Evolutionary conservation across 2,329 filamentous ascomycete species (phyloP), one percentile per base, ranked within the genome.

Genomic region (Pseudogymnoascus sp.): DNA sequence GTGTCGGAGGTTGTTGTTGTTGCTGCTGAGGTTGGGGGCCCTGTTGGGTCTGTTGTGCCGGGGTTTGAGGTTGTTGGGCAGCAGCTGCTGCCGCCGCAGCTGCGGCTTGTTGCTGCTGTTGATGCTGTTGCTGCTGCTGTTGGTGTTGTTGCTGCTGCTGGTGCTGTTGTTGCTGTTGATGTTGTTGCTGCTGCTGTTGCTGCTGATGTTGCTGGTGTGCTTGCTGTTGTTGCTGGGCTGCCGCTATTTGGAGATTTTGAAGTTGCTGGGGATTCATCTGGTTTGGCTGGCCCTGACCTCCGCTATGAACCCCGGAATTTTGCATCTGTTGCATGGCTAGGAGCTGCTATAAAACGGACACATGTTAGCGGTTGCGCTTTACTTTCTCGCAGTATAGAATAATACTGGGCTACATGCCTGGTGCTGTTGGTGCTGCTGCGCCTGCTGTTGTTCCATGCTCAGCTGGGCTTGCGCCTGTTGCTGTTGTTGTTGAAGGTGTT

Each of bases 241-340:
- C 65, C 16, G 65, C 68, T 33, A 78, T 76, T 61, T 80, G 78
- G 64, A 80, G 72, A 52, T 69, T 74, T 60, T 75, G 76, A 64
- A 82, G 72, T 61, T 76, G 76, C 64, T 80, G 80, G 3, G 78
- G 73, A 37, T 74, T 79, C 74, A 83, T 80, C 61, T 75, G 78
- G 68, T 77, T 76, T 26, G 73, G 76, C 65, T 83, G 81, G 19
- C 77, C 78, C 23, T 74, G 78, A 43, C 67, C 68, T 70, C 76
- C 63, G 73, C 76, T 63, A 76, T 75, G 71, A 74, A 75, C 68
- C 75, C 74, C 66, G 72, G 77, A 63, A 73, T 74, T 65, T 71
- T 72, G 62, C 72, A 78, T 76, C 39, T 80, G 78, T 63, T 80
- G 78, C 39, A 81, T 70, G 10, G 77, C 78, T 39, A 80, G 69